These are phyloP conservation scores for Corymbia citriodora DNA, from an alignment of 441 rosid species.

Conservation along the genomic window DNA sequence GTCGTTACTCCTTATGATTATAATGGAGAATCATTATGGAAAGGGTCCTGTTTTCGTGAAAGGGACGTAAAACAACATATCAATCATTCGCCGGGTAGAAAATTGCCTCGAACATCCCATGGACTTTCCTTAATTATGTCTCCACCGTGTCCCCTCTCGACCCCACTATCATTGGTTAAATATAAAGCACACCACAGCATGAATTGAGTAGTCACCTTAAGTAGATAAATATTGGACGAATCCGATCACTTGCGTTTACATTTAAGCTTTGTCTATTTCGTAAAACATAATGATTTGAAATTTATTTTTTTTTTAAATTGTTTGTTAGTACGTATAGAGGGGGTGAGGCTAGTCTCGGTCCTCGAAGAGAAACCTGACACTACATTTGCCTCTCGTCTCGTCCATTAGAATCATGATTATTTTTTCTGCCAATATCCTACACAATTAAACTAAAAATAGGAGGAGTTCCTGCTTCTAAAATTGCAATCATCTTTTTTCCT, in stretches of 20 bases:
- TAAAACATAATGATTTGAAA: too few relatives aligned
- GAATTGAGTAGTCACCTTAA: background rate
- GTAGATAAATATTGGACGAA: background rate
- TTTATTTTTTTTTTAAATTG: too few relatives aligned
- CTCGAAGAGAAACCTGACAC: rapidly evolving
- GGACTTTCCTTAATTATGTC: background rate
- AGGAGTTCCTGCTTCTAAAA: background rate
- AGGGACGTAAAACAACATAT: background rate
- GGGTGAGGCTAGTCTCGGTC: background rate
- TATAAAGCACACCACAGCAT: background rate
- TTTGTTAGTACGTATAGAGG: too few relatives aligned
- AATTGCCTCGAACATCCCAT: background rate
- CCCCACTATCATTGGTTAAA: background rate
- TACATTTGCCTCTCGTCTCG: background rate
- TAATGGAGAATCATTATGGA: background rate
- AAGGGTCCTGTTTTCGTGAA: background rate
- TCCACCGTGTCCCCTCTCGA: background rate
- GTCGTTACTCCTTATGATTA: background rate
- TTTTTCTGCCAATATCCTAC: background rate
- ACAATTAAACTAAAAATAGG: too few relatives aligned
- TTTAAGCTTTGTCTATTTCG: background rate
- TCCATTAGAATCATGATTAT: background rate
- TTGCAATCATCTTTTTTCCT: rapidly evolving
- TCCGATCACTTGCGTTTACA: background rate
- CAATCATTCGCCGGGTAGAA: background rate